Base-by-base conservation (phyloP, 2,329 filamentous ascomycete species). In the Colletotrichum sp. region DNA sequence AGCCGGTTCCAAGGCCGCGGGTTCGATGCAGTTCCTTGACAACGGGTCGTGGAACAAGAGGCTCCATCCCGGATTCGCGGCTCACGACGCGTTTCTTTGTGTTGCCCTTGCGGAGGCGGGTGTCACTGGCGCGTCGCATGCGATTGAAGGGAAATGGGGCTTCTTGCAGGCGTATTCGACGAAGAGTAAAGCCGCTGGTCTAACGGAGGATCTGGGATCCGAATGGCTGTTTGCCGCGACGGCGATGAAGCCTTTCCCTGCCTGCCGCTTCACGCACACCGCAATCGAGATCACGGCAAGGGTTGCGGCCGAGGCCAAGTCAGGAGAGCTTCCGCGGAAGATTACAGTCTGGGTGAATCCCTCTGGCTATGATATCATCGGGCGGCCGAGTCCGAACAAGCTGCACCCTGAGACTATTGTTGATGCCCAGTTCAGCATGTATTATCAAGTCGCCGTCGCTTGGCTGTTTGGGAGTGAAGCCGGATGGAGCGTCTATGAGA, bases 21-120 rank as follows among this genome's bases (percentile, higher is more conserved):
- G 79, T 2, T 79, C 77, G 31, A 81, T 81, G 77, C 78, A 81
- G 69, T 81, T 79, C 58, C 77, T 81, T 8, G 78, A 79, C 67
- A 81, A 81, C 55, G 80, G 79, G 3, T 70, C 75, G 4, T 80
- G 77, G 78, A 81, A 80, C 66, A 80, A 80, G 70, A 71, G 79
- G 3, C 71, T 81, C 27, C 79, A 80, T n/a, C 77, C 78, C 1
- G 79, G 78, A 9, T 79, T 80, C 33, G 78, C 79, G 2, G 79
- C 79, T 3, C 78, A 78, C 62, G 79, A 81, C 34, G 80, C 79
- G 3, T 76, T 81, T 43, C 64, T 80, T 1, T 76, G 74, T 29
- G 76, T 80, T 24, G 72, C 78, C 1, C 68, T 80, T 8, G 78
- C 79, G 5, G 78, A 78, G 55, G 76, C 76, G 1, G 79, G 79